Percentiles rank a stretch among this genome's conserved stretches.
These are phyloP conservation scores for Schizonepeta tenuifolia DNA, from an alignment of 257 asterid species.

Conservation along the genomic window DNA sequence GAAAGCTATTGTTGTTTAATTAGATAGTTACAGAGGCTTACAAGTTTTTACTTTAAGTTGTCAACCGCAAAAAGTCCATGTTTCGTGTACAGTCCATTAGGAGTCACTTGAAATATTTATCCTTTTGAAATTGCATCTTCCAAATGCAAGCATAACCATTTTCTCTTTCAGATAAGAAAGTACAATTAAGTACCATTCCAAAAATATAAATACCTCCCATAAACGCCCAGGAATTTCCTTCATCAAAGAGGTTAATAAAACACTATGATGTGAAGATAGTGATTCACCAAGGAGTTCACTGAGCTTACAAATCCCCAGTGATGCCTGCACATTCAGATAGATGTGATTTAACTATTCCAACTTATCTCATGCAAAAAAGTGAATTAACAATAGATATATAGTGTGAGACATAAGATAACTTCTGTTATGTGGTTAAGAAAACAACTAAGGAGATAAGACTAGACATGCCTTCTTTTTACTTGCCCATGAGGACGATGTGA, in stretches of 20 bases:
- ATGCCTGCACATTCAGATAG: constrained; percentile 69
- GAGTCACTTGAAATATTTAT: background rate
- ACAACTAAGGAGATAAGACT: constrained; percentile 19
- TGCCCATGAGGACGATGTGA: constrained; percentile 92
- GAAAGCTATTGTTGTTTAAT: background rate
- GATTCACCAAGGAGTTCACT: constrained; percentile 87
- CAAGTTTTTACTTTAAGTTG: background rate
- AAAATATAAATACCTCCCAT: constrained; percentile 77
- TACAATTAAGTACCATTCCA: constrained; percentile 17
- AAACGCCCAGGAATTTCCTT: constrained; percentile 95
- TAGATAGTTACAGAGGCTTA: constrained; percentile 12
- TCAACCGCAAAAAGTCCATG: background rate
- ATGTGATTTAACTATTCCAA: constrained; percentile 20
- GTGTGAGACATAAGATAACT: constrained; percentile 7
- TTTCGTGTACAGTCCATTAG: background rate
- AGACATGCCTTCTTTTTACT: constrained; percentile 78
- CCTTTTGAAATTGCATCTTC: constrained; percentile 13
- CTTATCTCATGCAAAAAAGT: constrained; percentile 22
- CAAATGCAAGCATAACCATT: constrained; percentile 24
- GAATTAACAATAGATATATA: constrained; percentile 18
- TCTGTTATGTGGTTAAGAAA: background rate
- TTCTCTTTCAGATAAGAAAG: background rate
- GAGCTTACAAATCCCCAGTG: constrained; percentile 79
- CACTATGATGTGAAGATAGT: constrained; percentile 72
- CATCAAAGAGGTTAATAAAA: constrained; percentile 76